Base-by-base conservation (phyloP, 2,329 filamentous ascomycete genomes). In the Myriosclerotinia curreyana region DNA sequence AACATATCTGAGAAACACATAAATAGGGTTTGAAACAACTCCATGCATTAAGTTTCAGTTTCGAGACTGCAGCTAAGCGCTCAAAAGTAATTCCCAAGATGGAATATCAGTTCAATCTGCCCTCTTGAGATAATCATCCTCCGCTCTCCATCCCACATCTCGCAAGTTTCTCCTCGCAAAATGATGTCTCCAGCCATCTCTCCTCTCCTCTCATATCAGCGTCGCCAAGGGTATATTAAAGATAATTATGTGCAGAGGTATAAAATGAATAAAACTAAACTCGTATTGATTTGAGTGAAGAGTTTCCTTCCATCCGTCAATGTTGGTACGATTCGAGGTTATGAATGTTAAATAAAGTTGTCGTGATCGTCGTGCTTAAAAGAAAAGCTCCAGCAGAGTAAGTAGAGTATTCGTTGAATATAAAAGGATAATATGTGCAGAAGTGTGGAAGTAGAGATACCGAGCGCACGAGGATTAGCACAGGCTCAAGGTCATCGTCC, bases 401-500 rank as follows among this genome's bases (percentile, higher is more conserved):
- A 62, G 54, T 65, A 58, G 67, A 56, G 66, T 55, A 36, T 53
- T 66, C 36, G 66, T 66, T 62, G 66, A 67, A 67, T 61, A 50
- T 62, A 42, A 49, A 66, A 64, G 38, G 38, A 65, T 62, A 51
- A 55, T 69, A 69, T 69, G 66, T 68, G 67, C 66, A 69, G 34
- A 55, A 66, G 42, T 54, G 69, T 42, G 71, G 59, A 42, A 60
- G 48, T 60, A 38, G 65, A 65, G 68, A 69, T 62, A 71, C 70
- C 70, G 72, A 73, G 70, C 70, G 67, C 70, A 72, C 69, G 71
- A 72, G 70, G 69, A 68, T 70, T 69, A 66, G 67, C 71, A 71
- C 70, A 72, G 71, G 70, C 71, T 72, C 71, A 64, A 73, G 66
- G 68, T 69, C 66, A 50, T 68, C 64, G 64, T 65, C 63, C 61